A percentile compares a stretch with the other conserved stretches of the same genome.
Evolutionary conservation across 2,329 filamentous ascomycete genomes (phyloP).

Genomic region (Colletotrichum cereale): DNA sequence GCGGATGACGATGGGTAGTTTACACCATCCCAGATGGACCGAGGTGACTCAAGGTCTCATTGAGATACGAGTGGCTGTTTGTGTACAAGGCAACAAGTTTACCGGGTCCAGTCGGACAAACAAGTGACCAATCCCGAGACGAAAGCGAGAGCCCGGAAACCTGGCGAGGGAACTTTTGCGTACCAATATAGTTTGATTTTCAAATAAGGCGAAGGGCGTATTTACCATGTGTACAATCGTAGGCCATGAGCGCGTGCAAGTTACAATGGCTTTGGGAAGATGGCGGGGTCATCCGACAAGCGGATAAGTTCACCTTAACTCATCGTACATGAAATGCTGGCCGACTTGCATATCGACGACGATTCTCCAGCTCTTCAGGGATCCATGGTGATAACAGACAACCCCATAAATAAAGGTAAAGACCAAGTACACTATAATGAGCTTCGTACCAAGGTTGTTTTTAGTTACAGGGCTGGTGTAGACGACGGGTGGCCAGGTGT

Average conservation of each 20-base stretch:
- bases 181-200: neutral
- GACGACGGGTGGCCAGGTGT: neutral
- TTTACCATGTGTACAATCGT: neutral
- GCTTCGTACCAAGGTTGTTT: neutral
- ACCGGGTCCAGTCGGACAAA: neutral
- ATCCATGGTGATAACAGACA: neutral
- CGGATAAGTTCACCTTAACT: neutral
- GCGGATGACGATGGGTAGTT: neutral
- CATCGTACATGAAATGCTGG: neutral
- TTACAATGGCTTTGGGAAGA: neutral
- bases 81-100: constrained; percentile 17
- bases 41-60: constrained; percentile 24
- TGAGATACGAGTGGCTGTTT: constrained; percentile 13
- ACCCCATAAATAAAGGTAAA: neutral
- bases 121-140: constrained; percentile 7
- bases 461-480: neutral
- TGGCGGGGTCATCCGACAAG: constrained; percentile 13
- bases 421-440: neutral
- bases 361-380: neutral
- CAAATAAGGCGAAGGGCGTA: neutral
- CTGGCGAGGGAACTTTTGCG: neutral
- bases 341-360: constrained; percentile 13
- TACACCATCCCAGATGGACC: constrained; percentile 10
- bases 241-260: neutral
- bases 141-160: neutral